These are phyloP conservation scores for Filobasidium uniguttulatum DNA, from an alignment of 1,284 basidiomycete species.

Conservation along the genomic window DNA sequence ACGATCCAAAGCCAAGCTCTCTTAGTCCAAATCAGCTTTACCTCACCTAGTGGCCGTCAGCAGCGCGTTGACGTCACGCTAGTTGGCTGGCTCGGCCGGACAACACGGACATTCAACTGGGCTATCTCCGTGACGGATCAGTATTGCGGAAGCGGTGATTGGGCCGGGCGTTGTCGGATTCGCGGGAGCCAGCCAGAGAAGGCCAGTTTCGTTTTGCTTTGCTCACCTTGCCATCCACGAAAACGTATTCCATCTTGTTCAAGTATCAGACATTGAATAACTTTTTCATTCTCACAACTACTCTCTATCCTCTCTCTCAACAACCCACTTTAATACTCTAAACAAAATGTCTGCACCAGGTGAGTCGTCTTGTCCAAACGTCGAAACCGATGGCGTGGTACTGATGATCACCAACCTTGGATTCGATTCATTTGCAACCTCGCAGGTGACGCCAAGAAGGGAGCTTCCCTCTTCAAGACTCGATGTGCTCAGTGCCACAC, in stretches of 20 bases:
- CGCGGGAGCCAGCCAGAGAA: not conserved
- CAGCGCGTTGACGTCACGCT: too few species aligned
- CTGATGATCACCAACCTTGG: too few species aligned
- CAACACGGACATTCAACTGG: too few species aligned
- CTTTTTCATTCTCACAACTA: not conserved
- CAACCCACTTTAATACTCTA: not conserved
- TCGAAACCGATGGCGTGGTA: too few species aligned
- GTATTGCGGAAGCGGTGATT: too few species aligned
- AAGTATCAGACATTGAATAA: not conserved
- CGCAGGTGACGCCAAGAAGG: conserved; percentile 82
- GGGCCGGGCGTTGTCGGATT: too few species aligned
- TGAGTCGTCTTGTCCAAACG: not conserved
- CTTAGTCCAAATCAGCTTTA: too few species aligned
- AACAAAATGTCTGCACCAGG: not conserved
- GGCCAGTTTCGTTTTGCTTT: not conserved
- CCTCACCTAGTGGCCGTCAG: too few species aligned
- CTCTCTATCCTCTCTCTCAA: not conserved
- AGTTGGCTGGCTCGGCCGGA: too few species aligned
- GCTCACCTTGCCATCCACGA: not conserved
- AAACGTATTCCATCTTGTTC: not conserved
- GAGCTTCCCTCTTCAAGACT: conserved; percentile 86
- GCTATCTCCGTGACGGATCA: too few species aligned
- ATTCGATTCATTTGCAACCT: too few species aligned
- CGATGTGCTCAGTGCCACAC: conserved; percentile 98
- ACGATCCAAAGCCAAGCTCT: too few species aligned